A percentile compares a stretch with the other conserved stretches of the same genome.
phyloP scores from a whole-genome alignment of 2,329 filamentous ascomycete genomes.

The Pseudocercospora fijiensis region DNA sequence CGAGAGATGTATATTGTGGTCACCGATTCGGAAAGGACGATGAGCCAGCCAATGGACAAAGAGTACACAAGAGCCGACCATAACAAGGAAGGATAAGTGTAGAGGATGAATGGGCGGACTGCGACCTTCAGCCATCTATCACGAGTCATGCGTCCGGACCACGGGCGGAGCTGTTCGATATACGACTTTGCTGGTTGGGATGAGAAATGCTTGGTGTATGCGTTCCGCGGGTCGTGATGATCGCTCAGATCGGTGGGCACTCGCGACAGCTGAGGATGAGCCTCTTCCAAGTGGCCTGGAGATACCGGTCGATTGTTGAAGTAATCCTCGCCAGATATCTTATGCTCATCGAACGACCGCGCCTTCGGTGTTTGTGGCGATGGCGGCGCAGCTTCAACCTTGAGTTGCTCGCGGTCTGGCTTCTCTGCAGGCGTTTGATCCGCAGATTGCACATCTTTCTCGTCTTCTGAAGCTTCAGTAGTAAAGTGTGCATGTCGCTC shows the following conservation, averaged over 20 bases:
- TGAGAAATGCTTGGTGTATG: slow-evolving; percentile 71
- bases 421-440: slow-evolving; percentile 14
- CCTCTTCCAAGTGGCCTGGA: slow-evolving; percentile 10
- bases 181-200: slow-evolving; percentile 69
- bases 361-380: slow-evolving; percentile 3
- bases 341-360: not conserved
- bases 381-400: not conserved
- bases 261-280: slow-evolving; percentile 5
- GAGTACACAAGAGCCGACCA: slow-evolving; percentile 86
- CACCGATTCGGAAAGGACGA: slow-evolving; percentile 87
- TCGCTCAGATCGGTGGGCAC: slow-evolving; percentile 2
- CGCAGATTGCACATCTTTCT: slow-evolving; percentile 9
- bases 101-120: slow-evolving; percentile 78
- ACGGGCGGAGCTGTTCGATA: slow-evolving; percentile 69
- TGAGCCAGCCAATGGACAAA: slow-evolving; percentile 90
- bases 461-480: slow-evolving; percentile 14
- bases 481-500: slow-evolving; percentile 23
- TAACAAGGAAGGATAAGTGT: slow-evolving; percentile 80
- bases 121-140: slow-evolving; percentile 80
- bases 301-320: slow-evolving; percentile 19
- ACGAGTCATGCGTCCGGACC: slow-evolving; percentile 72
- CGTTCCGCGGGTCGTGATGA: slow-evolving; percentile 22
- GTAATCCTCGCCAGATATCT: slow-evolving; percentile 13
- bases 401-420: slow-evolving; percentile 12
- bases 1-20: slow-evolving; percentile 72